Percentiles rank a stretch among this genome's conserved stretches.
These are phyloP conservation scores for Alternaria sp. DNA, from an alignment of 2,329 filamentous ascomycete genomes.

Conservation along the genomic window DNA sequence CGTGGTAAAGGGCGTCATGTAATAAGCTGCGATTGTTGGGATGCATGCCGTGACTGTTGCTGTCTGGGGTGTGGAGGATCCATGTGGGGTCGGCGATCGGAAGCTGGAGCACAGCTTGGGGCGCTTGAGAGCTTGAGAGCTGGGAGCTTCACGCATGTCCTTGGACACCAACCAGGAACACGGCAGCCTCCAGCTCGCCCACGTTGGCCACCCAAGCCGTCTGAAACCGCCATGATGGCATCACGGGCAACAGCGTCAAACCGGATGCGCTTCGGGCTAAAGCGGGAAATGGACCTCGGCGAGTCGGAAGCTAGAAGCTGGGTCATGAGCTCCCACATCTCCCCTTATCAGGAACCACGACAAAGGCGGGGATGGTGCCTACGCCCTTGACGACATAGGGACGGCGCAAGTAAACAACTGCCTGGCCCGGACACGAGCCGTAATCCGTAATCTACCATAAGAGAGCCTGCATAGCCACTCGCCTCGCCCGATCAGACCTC, in stretches of 20 bases:
- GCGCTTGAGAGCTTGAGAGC: slow-evolving; percentile 8
- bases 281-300: slow-evolving; percentile 39
- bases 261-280: slow-evolving; percentile 35
- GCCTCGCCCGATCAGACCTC: slow-evolving; percentile 26
- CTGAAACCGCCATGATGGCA: slow-evolving; percentile 46
- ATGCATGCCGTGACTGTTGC: slow-evolving; percentile 35
- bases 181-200: slow-evolving; percentile 43
- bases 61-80: slow-evolving; percentile 32
- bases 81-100: slow-evolving; percentile 31
- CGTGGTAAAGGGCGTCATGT: slow-evolving; percentile 28
- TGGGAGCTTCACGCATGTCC: slow-evolving; percentile 18
- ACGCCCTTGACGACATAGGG: slow-evolving; percentile 41
- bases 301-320: slow-evolving; percentile 32
- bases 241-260: slow-evolving; percentile 36
- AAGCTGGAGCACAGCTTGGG: slow-evolving; percentile 18
- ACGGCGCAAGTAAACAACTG: slow-evolving; percentile 25
- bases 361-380: slow-evolving; percentile 34
- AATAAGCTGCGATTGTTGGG: slow-evolving; percentile 33
- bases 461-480: slow-evolving; percentile 42
- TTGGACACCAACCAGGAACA: slow-evolving; percentile 20
- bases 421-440: slow-evolving; percentile 32
- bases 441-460: slow-evolving; percentile 18
- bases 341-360: slow-evolving; percentile 39
- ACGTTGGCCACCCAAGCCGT: slow-evolving; percentile 44
- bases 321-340: slow-evolving; percentile 33